Conservation (phyloP, 495 filamentous ascomycete species). For the Talaromyces wortmannii region DNA sequence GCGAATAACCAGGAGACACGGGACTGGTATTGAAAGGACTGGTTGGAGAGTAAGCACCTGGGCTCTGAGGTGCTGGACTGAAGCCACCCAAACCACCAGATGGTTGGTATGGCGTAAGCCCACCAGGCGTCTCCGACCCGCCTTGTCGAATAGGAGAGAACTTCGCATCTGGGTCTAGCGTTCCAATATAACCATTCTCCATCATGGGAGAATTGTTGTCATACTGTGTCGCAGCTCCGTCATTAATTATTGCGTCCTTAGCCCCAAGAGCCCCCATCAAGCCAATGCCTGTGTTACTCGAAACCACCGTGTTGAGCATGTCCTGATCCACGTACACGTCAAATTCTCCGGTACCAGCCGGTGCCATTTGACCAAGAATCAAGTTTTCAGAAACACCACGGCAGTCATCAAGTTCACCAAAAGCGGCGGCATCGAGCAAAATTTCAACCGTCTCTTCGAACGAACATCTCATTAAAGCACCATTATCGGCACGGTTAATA, state of each 20-base stretch:
- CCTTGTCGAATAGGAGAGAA: constrained; percentile 87
- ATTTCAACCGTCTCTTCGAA: constrained; percentile 99
- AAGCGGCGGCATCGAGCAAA: constrained; percentile 85
- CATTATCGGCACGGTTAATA: constrained; percentile 96
- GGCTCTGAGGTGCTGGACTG: constrained; percentile 64
- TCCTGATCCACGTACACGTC: constrained; percentile 87
- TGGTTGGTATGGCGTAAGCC: constrained; percentile 59
- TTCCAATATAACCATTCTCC: constrained; percentile 67
- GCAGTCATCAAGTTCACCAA: constrained; percentile 94
- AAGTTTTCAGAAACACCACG: constrained; percentile 97
- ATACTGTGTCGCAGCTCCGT: constrained; percentile 91
- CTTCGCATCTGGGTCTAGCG: constrained; percentile 67
- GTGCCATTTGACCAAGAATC: constrained; percentile 95
- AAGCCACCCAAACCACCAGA: constrained; percentile 50
- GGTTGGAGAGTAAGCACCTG: constrained; percentile 58
- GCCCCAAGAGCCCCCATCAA: constrained; percentile 68
- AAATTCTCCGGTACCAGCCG: constrained; percentile 91
- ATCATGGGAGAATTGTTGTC: constrained; percentile 84
- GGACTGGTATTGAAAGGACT: constrained; percentile 80
- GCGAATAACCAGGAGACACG: constrained; percentile 69
- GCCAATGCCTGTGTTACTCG: constrained; percentile 76
- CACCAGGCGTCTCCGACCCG: constrained; percentile 67
- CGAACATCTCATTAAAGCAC: constrained; percentile 97
- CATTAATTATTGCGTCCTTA: constrained; percentile 60
- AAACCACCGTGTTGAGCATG: constrained; percentile 91